Evolutionary conservation across 208 protist species (phyloP).

Genomic region (Wallacemonas rigidus): DNA sequence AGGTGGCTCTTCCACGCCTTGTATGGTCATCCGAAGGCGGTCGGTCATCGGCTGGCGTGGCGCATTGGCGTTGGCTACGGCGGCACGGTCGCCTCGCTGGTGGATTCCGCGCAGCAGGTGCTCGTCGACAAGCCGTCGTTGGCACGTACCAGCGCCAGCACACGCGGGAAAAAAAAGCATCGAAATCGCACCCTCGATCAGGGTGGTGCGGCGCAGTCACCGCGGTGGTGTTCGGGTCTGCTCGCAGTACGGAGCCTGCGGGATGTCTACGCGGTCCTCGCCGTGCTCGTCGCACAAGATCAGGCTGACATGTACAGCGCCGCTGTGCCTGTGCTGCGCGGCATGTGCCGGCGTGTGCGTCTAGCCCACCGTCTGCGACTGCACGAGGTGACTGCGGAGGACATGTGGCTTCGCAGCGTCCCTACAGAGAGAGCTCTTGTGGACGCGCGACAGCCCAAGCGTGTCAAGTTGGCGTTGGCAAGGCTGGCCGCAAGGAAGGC

Average conservation of each 20-base stretch:
- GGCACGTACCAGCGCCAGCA: neutral
- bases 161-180: neutral
- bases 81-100: slow-evolving; percentile 23
- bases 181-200: too few species aligned
- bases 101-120: slow-evolving; percentile 28
- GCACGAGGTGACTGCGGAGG: neutral
- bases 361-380: neutral
- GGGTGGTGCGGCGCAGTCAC: neutral
- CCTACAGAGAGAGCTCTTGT: neutral
- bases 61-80: slow-evolving; percentile 39
- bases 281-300: slow-evolving; percentile 45
- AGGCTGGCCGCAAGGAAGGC: neutral
- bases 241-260: slow-evolving; percentile 29
- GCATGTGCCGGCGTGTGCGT: slow-evolving; percentile 10
- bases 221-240: slow-evolving; percentile 23
- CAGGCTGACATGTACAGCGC: slow-evolving; percentile 52
- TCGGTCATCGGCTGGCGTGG: slow-evolving; percentile 31
- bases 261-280: slow-evolving; percentile 58
- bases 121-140: slow-evolving; percentile 20
- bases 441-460: neutral
- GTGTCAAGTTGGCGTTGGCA: slow-evolving; percentile 2
- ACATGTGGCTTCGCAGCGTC: neutral
- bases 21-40: slow-evolving; percentile 12
- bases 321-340: slow-evolving; percentile 34
- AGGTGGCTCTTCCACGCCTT: slow-evolving; percentile 14